These are phyloP conservation scores for Backusella tarrabulga DNA, from an alignment of 192 early-diverging fungal species.

Conservation along the genomic window DNA sequence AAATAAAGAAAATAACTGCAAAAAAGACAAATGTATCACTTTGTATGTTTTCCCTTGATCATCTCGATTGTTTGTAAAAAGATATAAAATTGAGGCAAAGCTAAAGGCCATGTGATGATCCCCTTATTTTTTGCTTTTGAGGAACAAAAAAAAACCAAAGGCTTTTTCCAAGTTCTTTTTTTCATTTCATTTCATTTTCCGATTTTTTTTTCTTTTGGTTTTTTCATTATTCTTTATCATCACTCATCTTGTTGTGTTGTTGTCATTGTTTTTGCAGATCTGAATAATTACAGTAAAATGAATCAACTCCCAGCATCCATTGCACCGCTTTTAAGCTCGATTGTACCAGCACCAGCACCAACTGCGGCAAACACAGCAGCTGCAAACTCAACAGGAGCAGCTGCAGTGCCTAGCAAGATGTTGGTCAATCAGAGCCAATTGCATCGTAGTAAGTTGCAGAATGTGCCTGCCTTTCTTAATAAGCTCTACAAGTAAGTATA, in stretches of 20 bases:
- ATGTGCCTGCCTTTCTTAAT: conserved; percentile 89
- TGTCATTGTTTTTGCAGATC: not conserved
- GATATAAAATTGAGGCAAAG: too few species aligned
- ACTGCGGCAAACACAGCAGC: not conserved
- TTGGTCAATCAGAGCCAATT: conserved; percentile 15
- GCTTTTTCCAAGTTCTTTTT: not conserved
- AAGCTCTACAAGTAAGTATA: conserved; percentile 82
- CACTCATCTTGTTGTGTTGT: not conserved
- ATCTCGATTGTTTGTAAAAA: too few species aligned
- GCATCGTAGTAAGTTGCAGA: conserved; percentile 25
- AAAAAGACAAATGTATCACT: too few species aligned
- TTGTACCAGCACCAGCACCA: not conserved
- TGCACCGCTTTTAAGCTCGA: conserved; percentile 1
- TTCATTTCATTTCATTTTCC: not conserved
- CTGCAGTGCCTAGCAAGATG: conserved; percentile 2
- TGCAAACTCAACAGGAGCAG: not conserved
- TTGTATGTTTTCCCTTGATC: too few species aligned
- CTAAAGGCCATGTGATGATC: not conserved
- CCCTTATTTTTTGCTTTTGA: not conserved
- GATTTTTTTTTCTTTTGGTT: not conserved
- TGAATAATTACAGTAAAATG: conserved; percentile 14
- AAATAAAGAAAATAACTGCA: too few species aligned
- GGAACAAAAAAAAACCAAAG: not conserved
- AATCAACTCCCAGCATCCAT: conserved; percentile 19
- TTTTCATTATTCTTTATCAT: not conserved